These are phyloP conservation scores for Macadamia tetraphylla DNA, from an alignment of 164 flowering plant species.

Conservation along the genomic window DNA sequence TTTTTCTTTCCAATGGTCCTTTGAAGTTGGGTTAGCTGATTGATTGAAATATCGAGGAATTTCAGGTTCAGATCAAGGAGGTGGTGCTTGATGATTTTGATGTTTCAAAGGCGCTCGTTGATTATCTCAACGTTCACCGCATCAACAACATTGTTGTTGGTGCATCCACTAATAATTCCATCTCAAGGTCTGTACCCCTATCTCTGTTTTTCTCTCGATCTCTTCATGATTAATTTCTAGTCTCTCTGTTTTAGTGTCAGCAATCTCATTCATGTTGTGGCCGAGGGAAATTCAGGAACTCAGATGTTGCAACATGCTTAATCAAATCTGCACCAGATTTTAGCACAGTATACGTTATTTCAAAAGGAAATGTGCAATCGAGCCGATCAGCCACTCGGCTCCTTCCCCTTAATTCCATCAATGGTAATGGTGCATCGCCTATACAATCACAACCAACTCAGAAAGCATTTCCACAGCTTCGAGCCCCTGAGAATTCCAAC, in stretches of 20 bases:
- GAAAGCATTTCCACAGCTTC: constrained; percentile 2
- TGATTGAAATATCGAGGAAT: neutral
- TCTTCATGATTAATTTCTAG: neutral
- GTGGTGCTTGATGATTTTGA: constrained; percentile 66
- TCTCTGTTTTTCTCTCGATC: neutral
- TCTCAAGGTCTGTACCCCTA: constrained; percentile 34
- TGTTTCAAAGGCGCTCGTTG: constrained; percentile 42
- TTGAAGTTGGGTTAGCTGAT: too few species aligned
- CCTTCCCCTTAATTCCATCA: constrained; percentile 11
- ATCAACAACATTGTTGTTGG: constrained; percentile 58
- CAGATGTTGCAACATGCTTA: constrained; percentile 45
- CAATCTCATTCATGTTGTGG: neutral
- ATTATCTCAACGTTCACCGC: constrained; percentile 31
- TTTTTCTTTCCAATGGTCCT: too few species aligned
- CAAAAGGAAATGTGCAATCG: constrained; percentile 50
- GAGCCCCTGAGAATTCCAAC: constrained; percentile 1
- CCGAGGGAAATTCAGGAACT: constrained; percentile 44
- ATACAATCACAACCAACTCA: constrained; percentile 20
- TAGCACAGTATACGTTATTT: constrained; percentile 65
- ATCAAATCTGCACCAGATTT: constrained; percentile 64
- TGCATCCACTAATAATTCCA: constrained; percentile 47
- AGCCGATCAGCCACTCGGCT: constrained; percentile 40
- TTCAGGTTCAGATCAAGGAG: constrained; percentile 54
- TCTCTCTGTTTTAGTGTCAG: neutral
- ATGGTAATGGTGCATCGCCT: constrained; percentile 23